Conservation (phyloP, 176 grass and related monocot genomes). For the Musa itinerans region DNA sequence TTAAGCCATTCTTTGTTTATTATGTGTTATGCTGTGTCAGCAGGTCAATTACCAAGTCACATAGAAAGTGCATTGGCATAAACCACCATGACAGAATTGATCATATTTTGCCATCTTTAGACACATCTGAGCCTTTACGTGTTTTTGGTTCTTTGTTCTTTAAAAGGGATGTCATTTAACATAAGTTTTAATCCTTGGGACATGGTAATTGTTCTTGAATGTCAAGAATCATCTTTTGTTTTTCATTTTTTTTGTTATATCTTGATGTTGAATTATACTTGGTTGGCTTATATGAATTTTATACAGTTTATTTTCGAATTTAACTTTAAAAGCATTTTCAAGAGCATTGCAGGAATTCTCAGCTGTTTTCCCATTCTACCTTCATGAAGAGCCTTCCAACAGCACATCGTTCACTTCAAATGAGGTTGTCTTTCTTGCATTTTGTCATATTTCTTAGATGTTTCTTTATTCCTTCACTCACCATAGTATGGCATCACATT, state of each 20-base stretch:
- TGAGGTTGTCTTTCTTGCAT: conserved; percentile 35
- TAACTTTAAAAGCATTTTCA: conserved; percentile 27
- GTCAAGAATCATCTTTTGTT: background rate
- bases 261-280: background rate
- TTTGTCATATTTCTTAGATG: background rate
- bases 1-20: background rate
- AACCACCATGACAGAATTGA: background rate
- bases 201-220: background rate
- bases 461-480: background rate
- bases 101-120: background rate
- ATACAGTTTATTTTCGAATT: conserved; percentile 8
- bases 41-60: background rate
- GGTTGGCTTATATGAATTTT: no score
- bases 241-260: background rate
- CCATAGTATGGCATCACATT: background rate
- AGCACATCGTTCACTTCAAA: conserved; percentile 29
- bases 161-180: background rate
- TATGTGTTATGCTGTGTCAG: background rate
- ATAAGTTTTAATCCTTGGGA: background rate
- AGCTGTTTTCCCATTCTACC: conserved; percentile 25
- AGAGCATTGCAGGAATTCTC: conserved; percentile 84
- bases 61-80: background rate
- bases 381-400: conserved; percentile 18
- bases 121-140: no score
- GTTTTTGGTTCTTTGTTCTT: background rate